Evolutionary conservation across 2,329 filamentous ascomycete genomes (phyloP), one percentile per base, ranked within the genome.

Genomic region (Xylaria sp.): DNA sequence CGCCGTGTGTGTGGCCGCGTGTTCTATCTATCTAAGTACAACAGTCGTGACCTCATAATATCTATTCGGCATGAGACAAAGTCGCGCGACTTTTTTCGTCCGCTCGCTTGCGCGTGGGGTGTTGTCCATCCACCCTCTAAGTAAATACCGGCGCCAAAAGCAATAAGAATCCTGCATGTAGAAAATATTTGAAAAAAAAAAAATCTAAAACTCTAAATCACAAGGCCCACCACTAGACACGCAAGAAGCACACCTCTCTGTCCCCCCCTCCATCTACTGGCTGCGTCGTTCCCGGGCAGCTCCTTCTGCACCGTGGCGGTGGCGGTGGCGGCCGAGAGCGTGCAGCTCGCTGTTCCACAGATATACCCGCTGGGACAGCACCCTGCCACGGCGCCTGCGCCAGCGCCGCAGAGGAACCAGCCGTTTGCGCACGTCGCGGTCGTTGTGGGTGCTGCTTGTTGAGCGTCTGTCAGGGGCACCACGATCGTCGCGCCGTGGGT

Each of bases 351-450:
- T 23, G 85, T 84, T 0, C 92, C 93, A 79, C 93, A 97, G 3
- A 79, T 80, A 78, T 91, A 97, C 1, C 93, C 92, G 48, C 81
- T 85, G 0, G 94, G 94, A 83, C 95, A 98, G 78, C 95, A 98
- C 7, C 93, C 94, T 0, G 93, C 89, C 0, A 91, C 88, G 0
- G 86, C 82, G n/a, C 86, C 86, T 0, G 80, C 85, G 2, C 81
- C 81, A 13, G 83, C 64, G 78, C 87, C 73, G 84, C 89, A 87
- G 85, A 97, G 71, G 71, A 88, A 91, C 95, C 95, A 98, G 4
- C 93, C 94, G 56, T 78, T 83, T 0, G 94, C 93, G 76, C 95
- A 98, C 0, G 82, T 85, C 7, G 69, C 65, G 0, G 65, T 50
- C 2, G 60, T 23, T 1, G 59, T 36, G 23, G 61, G 15, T 18